Conservation (phyloP, 805 yeast species). For the Wickerhamiella brachini region DNA sequence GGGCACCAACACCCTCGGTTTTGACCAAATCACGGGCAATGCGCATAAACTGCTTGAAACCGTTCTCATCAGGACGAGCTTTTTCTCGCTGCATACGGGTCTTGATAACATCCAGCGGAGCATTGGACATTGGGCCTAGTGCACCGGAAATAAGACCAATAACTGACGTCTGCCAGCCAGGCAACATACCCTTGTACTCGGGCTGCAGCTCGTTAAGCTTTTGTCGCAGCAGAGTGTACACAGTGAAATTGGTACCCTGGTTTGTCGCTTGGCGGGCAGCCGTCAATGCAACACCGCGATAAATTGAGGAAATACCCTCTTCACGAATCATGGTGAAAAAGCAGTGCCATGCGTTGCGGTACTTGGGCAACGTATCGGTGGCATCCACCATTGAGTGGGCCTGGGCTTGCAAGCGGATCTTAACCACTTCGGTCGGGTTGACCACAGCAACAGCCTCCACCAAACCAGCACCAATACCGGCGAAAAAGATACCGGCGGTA, state of each 20-base stretch:
- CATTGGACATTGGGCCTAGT: constrained; percentile 92
- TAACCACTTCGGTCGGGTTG: constrained; percentile 95
- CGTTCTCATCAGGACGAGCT: constrained; percentile 46
- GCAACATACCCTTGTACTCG: constrained; percentile 46
- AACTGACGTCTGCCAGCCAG: constrained; percentile 86
- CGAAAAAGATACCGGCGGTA: constrained; percentile 64
- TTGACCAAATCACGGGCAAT: constrained; percentile 69
- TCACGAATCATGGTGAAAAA: constrained; percentile 70
- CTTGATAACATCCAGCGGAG: constrained; percentile 93
- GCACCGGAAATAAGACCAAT: constrained; percentile 93
- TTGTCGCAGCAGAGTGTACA: constrained; percentile 73
- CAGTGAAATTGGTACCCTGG: constrained; percentile 97
- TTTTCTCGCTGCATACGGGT: constrained; percentile 91
- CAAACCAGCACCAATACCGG: constrained; percentile 96
- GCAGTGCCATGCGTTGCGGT: constrained; percentile 87
- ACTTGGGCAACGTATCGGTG: constrained; percentile 57
- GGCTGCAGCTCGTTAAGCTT: constrained; percentile 42
- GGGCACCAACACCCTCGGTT: constrained; percentile 79
- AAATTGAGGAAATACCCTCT: constrained; percentile 79
- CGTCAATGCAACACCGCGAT: constrained; percentile 89
- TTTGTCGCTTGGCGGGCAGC: constrained; percentile 97
- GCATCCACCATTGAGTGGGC: constrained; percentile 82
- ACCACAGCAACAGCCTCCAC: constrained; percentile 92
- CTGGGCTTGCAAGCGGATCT: constrained; percentile 92
- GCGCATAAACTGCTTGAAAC: constrained; percentile 62